These are phyloP conservation scores for Psilocybe sp. DNA, from an alignment of 768 basidiomycete genomes.

Conservation along the genomic window DNA sequence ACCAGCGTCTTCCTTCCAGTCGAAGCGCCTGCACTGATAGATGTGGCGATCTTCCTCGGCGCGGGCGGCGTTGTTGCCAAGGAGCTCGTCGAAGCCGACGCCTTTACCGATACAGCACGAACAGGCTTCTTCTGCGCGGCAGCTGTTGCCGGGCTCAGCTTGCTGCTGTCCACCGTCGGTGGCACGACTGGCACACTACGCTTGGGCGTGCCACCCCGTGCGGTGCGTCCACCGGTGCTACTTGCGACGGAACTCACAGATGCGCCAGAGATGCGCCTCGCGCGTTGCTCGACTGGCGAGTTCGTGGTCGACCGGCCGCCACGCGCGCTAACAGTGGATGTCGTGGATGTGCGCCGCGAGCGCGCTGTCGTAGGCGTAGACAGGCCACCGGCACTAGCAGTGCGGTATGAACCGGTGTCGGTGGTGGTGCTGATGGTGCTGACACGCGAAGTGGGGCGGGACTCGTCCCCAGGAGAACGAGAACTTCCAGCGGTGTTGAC, in stretches of 20 bases:
- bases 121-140: slow-evolving; percentile 1
- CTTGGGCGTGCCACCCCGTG: slow-evolving; percentile 8
- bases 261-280: slow-evolving; percentile 22
- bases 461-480: not conserved
- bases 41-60: not conserved
- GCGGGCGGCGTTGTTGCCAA: not conserved
- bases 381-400: slow-evolving; percentile 32
- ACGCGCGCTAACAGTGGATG: slow-evolving; percentile 22
- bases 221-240: slow-evolving; percentile 17
- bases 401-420: slow-evolving; percentile 25
- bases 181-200: slow-evolving; percentile 13
- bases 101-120: too few relatives aligned
- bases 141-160: slow-evolving; percentile 2
- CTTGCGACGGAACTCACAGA: slow-evolving; percentile 24
- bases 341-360: slow-evolving; percentile 28
- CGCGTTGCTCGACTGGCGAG: slow-evolving; percentile 19
- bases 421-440: too few relatives aligned
- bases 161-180: not conserved
- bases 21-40: not conserved
- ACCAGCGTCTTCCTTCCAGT: not conserved
- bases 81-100: too few relatives aligned
- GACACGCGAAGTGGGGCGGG: slow-evolving; percentile 1
- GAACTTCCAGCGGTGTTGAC: slow-evolving; percentile 7
- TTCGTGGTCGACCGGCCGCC: slow-evolving; percentile 11
- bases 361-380: slow-evolving; percentile 20